Percentiles rank a stretch among this genome's conserved stretches.
phyloP scores from a whole-genome alignment of 2,329 filamentous ascomycete species.

The Pseudogymnoascus verrucosus region DNA sequence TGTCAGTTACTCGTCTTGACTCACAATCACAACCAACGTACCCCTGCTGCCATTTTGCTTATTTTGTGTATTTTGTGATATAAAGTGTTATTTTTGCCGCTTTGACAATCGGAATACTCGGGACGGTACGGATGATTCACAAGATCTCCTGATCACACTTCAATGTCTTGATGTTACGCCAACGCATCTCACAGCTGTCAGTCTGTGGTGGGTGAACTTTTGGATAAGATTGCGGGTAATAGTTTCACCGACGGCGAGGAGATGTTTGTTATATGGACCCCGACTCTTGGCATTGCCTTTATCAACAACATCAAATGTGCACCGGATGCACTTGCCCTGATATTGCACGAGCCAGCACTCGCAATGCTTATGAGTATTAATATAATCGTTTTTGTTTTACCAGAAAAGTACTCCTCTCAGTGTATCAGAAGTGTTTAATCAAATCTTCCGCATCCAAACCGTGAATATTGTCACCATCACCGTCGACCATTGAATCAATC shows the following conservation, averaged over 20 bases:
- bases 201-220: constrained; percentile 1
- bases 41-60: constrained; percentile 2
- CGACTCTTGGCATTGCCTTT: background rate
- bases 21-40: background rate
- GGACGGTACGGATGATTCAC: background rate
- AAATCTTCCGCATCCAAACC: background rate
- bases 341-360: background rate
- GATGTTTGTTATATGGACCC: background rate
- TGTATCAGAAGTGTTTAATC: background rate
- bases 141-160: background rate
- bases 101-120: background rate
- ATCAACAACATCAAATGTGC: background rate
- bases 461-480: constrained; percentile 4
- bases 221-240: constrained; percentile 2
- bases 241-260: background rate
- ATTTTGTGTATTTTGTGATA: constrained; percentile 4
- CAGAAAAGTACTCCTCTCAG: constrained; percentile 2
- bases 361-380: background rate
- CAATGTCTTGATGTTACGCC: background rate
- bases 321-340: background rate
- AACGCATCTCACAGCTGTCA: background rate
- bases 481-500: background rate
- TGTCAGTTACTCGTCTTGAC: constrained; percentile 18
- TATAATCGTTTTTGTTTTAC: constrained; percentile 2
- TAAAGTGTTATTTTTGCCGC: background rate